Evolutionary conservation across 352 stramenopile genomes (phyloP).

Genomic region (Phytophthora pseudosyringae): DNA sequence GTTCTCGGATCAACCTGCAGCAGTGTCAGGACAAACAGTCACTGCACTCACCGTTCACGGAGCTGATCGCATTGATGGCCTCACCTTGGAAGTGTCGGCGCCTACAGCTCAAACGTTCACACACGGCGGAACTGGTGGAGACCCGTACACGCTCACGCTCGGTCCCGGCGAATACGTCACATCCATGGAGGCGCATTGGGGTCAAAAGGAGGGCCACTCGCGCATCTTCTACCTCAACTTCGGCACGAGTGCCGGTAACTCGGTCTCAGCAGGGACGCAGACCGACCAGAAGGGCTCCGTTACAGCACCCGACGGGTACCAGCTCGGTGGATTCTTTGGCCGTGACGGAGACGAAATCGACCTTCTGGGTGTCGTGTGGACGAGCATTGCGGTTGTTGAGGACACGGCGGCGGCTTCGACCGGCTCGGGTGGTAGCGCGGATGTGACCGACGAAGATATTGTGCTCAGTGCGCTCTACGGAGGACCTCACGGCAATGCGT

Average conservation of each 20-base stretch:
- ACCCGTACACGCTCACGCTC: slow-evolving; percentile 22
- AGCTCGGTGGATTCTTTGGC: slow-evolving; percentile 32
- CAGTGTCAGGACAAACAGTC: no score
- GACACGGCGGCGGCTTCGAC: neutral
- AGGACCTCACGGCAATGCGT: slow-evolving; percentile 27
- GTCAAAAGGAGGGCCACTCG: slow-evolving; percentile 27
- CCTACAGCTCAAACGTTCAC: no score
- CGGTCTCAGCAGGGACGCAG: slow-evolving; percentile 18
- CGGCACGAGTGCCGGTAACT: slow-evolving; percentile 24
- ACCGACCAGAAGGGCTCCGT: slow-evolving; percentile 23
- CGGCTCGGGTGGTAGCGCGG: neutral
- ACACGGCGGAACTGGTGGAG: slow-evolving; percentile 16
- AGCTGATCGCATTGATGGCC: no score
- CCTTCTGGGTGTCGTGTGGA: slow-evolving; percentile 29
- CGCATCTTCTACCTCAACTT: slow-evolving; percentile 29
- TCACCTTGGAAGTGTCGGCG: no score
- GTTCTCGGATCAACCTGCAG: no score
- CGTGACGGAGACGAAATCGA: slow-evolving; percentile 35
- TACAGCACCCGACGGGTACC: slow-evolving; percentile 26
- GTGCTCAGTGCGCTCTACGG: slow-evolving; percentile 25
- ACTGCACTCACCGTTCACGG: no score
- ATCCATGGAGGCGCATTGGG: slow-evolving; percentile 31
- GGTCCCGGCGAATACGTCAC: slow-evolving; percentile 23
- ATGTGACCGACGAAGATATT: slow-evolving; percentile 19
- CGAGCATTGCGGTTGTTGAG: slow-evolving; percentile 20